Evolutionary conservation across 176 grass and related monocot genomes (phyloP).

Genomic region (Hsuehochloa calcarea): DNA sequence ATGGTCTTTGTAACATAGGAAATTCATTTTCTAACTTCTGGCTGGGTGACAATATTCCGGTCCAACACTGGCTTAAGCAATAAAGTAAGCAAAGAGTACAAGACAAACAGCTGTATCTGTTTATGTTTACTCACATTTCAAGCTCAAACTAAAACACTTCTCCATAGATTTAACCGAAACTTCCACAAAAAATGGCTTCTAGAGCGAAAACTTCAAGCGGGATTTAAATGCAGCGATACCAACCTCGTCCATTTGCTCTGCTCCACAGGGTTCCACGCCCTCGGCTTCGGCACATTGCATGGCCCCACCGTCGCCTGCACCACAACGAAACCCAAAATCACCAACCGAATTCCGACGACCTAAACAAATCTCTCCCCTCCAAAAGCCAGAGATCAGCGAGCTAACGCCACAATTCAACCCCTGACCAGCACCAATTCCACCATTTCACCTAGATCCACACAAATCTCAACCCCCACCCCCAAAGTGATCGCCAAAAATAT

Average conservation of each 20-base stretch:
- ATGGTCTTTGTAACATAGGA: not conserved
- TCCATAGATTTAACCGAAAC: not conserved
- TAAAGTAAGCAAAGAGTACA: not conserved
- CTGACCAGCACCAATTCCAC: not conserved
- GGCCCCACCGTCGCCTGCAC: constrained; percentile 77
- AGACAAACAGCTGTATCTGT: not conserved
- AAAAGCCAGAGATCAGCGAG: constrained; percentile 1
- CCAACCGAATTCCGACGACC: constrained; percentile 17
- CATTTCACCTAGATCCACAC: constrained; percentile 36
- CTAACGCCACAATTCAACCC: not conserved
- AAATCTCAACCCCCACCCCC: not conserved
- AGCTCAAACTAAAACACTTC: not conserved
- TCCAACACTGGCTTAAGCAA: not conserved
- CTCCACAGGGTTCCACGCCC: constrained; percentile 88
- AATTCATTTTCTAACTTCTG: constrained; percentile 9
- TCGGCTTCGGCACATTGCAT: constrained; percentile 80
- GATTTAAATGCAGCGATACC: constrained; percentile 12
- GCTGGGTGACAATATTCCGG: not conserved
- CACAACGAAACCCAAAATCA: constrained; percentile 17
- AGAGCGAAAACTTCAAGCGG: not conserved
- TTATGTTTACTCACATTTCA: not conserved
- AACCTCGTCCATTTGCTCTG: constrained; percentile 97
- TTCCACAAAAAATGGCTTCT: not conserved
- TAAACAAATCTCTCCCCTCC: constrained; percentile 9
- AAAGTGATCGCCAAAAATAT: constrained; percentile 13